These are phyloP conservation scores for Cytidiella melzeri DNA, from an alignment of 768 basidiomycete genomes.

Conservation along the genomic window DNA sequence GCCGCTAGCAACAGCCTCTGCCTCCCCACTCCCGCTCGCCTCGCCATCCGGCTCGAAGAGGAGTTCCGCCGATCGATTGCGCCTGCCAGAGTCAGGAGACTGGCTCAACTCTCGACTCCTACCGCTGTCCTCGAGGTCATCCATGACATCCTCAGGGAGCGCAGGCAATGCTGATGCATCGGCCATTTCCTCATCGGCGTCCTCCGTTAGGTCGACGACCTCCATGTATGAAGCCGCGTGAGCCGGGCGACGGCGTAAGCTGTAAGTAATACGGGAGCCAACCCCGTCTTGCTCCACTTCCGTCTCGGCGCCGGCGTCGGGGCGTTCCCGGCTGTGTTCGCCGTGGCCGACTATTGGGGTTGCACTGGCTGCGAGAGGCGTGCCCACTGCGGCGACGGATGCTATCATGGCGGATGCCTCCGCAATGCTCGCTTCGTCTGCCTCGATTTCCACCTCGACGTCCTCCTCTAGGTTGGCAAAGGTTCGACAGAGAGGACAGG, in stretches of 20 bases:
- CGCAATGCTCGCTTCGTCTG: constrained; percentile 15
- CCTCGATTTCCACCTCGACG: constrained; percentile 64
- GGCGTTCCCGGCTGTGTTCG: constrained; percentile 15
- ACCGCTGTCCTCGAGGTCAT: constrained; percentile 11
- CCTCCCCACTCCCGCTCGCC: constrained; percentile 17
- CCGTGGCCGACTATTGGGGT: neutral
- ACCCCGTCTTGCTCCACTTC: constrained; percentile 26
- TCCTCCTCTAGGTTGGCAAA: constrained; percentile 95
- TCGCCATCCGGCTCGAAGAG: constrained; percentile 16
- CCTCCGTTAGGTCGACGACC: constrained; percentile 11
- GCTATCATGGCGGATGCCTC: constrained; percentile 10
- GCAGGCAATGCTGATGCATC: constrained; percentile 16
- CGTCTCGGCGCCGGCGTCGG: constrained; percentile 26
- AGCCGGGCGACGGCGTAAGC: constrained; percentile 12
- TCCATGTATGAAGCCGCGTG: neutral
- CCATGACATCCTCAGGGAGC: constrained; percentile 20
- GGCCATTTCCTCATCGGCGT: constrained; percentile 23
- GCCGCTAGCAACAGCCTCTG: constrained; percentile 13
- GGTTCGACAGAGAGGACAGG: constrained; percentile 90
- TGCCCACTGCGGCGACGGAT: constrained; percentile 8
- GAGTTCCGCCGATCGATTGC: constrained; percentile 9
- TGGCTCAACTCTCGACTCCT: constrained; percentile 15
- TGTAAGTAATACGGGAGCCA: constrained; percentile 14
- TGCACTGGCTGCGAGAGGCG: constrained; percentile 3
- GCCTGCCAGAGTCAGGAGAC: constrained; percentile 17